Percentiles rank a stretch among this genome's conserved stretches.
Conservation (phyloP, 371 early-diverging fungal genomes). For the Rhizopus delemar region DNA sequence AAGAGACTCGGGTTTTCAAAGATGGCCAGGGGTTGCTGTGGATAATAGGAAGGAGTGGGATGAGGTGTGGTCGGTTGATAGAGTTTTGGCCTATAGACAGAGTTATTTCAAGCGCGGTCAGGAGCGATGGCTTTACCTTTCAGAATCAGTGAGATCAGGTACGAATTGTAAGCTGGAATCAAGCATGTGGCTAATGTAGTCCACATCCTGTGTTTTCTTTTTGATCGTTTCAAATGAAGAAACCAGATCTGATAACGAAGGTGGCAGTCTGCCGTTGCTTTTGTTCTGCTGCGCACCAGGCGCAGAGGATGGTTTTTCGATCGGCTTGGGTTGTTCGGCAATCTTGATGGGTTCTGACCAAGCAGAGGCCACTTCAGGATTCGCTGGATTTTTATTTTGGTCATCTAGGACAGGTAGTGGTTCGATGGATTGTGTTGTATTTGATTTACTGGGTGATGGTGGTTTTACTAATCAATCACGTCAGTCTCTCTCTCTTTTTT, state of each 20-base stretch:
- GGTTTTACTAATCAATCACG: too few species aligned
- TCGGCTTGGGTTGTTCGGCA: slow-evolving; percentile 23
- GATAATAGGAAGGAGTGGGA: slow-evolving; percentile 87
- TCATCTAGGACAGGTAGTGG: too few species aligned
- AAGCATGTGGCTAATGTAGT: slow-evolving; percentile 68
- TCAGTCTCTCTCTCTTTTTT: too few species aligned
- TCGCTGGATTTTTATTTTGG: too few species aligned
- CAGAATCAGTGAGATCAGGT: slow-evolving; percentile 77
- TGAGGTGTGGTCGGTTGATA: slow-evolving; percentile 79
- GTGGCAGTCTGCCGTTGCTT: slow-evolving; percentile 50
- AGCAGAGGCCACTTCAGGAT: slow-evolving; percentile 8
- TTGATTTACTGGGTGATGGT: too few species aligned
- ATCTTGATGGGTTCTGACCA: slow-evolving; percentile 34
- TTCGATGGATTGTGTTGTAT: too few species aligned
- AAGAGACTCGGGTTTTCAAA: slow-evolving; percentile 84
- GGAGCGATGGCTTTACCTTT: slow-evolving; percentile 21
- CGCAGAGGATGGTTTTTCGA: slow-evolving; percentile 12
- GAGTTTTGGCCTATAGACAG: slow-evolving; percentile 46
- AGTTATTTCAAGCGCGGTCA: too few species aligned
- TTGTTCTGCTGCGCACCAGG: slow-evolving; percentile 39
- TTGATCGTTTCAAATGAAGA: slow-evolving; percentile 78
- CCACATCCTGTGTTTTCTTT: slow-evolving; percentile 50
- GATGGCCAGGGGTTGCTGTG: slow-evolving; percentile 79
- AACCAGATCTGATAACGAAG: slow-evolving; percentile 75
- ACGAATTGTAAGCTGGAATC: slow-evolving; percentile 76